Evolutionary conservation across 2,329 filamentous ascomycete species (phyloP).

Genomic region (Sarocladiaceae sp.): DNA sequence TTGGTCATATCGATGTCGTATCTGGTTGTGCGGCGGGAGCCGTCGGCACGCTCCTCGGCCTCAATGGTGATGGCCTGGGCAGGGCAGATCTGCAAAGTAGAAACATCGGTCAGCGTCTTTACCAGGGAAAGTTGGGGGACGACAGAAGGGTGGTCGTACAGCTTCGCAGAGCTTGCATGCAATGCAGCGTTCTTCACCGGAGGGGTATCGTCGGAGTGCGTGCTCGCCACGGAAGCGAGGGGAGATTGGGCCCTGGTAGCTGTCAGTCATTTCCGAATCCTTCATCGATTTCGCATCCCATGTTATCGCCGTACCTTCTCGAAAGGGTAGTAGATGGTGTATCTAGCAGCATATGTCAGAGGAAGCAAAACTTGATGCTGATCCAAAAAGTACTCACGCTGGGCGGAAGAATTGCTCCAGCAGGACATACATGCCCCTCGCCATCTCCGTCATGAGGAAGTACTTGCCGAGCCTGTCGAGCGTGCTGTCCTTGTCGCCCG

Average conservation of each 20-base stretch:
- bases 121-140: neutral
- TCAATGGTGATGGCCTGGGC: slow-evolving; percentile 98
- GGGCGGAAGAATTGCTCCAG: slow-evolving; percentile 97
- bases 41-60: slow-evolving; percentile 95
- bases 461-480: slow-evolving; percentile 84
- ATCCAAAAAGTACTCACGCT: slow-evolving; percentile 61
- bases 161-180: slow-evolving; percentile 99
- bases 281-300: neutral
- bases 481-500: slow-evolving; percentile 68
- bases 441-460: slow-evolving; percentile 94
- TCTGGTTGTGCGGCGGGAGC: slow-evolving; percentile 87
- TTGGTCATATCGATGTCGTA: slow-evolving; percentile 99
- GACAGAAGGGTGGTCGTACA: slow-evolving; percentile 29
- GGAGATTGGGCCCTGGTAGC: slow-evolving; percentile 76
- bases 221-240: slow-evolving; percentile 98
- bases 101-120: neutral
- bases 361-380: neutral
- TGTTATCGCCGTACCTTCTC: slow-evolving; percentile 60
- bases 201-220: slow-evolving; percentile 90
- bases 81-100: slow-evolving; percentile 65
- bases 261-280: slow-evolving; percentile 14
- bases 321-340: slow-evolving; percentile 98
- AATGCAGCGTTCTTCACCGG: slow-evolving; percentile 97
- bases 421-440: slow-evolving; percentile 95
- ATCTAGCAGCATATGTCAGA: slow-evolving; percentile 45